Base-by-base conservation (phyloP, 2,329 filamentous ascomycete genomes). In the Apiospora pterosperma region DNA sequence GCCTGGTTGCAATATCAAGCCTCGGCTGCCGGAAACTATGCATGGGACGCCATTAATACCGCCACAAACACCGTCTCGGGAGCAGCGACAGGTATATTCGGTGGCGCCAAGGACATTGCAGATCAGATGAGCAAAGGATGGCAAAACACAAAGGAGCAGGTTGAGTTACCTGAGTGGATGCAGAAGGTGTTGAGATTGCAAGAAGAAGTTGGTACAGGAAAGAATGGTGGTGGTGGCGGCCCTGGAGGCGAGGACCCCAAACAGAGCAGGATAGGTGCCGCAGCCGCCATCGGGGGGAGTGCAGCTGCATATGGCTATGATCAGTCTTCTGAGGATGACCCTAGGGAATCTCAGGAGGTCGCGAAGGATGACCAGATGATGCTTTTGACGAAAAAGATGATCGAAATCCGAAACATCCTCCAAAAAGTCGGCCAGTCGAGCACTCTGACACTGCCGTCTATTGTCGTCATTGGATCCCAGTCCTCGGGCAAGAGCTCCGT, bases 381-480 rank as follows among this genome's bases (percentile, higher is more conserved):
- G 96, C 85, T 97, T 70, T 82, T 99, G 73, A 99, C 96, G 2
- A 95, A 96, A 81, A 98, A 98, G 81, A 99, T 99, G 96, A 99
- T 99, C 73, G 96, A 99, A 81, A 98, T 99, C 64, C 86, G 96
- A 70, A 94, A 90, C 70, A 92, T 99, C 64, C 84, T 99, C 28
- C 92, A 96, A 74, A 92, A 90, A 31, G 92, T 99, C 59, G 96
- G 94, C 38, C 95, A 99, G 80, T 96, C 94, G 0, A 93, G 91
- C 69, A 88, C 92, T 3, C 82, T 99, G 68, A 95, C 92, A 1
- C 81, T 99, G 25, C 96, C 96, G 0, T 98, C 96, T 0, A 99
- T 99, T 65, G 96, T 99, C n/a, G 96, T 99, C 41, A 97, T 99
- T 71, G 96, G 96, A 28, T 99, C 96, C 2, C 96, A 99, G 76